Evolutionary conservation across 306 rosid genomes (phyloP).

Genomic region (Vachellia pachyceras): DNA sequence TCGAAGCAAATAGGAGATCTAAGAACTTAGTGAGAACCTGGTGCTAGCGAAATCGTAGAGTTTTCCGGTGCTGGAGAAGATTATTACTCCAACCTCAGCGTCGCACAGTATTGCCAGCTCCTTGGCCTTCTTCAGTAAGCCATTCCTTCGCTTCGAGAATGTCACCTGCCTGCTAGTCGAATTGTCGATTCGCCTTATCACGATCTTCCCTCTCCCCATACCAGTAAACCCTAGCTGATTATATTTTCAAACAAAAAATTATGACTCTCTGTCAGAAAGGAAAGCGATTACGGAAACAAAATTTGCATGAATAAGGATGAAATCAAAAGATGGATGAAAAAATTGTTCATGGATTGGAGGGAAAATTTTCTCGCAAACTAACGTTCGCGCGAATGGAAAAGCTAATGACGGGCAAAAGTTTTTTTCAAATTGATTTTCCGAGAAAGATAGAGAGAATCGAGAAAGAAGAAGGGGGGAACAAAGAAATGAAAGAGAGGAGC

Average conservation of each 20-base stretch:
- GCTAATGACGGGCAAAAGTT: background rate
- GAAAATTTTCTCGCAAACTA: background rate
- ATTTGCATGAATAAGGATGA: background rate
- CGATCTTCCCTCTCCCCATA: conserved; percentile 98
- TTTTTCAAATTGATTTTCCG: conserved; percentile 39
- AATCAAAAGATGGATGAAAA: background rate
- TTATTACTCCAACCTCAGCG: conserved; percentile 87
- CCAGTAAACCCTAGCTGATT: conserved; percentile 40
- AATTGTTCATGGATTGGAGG: background rate
- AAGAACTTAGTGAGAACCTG: conserved; percentile 52
- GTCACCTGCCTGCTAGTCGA: conserved; percentile 93
- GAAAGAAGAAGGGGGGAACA: background rate
- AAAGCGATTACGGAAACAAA: conserved; percentile 28
- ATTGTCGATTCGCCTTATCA: conserved; percentile 92
- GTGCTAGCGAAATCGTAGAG: conserved; percentile 85
- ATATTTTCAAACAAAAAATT: background rate
- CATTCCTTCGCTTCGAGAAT: conserved; percentile 85
- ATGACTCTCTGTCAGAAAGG: conserved; percentile 10
- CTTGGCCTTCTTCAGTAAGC: conserved; percentile 90
- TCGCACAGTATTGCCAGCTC: conserved; percentile 92
- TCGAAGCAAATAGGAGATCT: conserved; percentile 31
- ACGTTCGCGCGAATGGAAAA: background rate
- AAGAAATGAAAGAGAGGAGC: background rate
- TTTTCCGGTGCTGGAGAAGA: conserved; percentile 91
- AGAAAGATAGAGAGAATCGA: conserved; percentile 38